Evolutionary conservation across 192 early-diverging fungal genomes (phyloP).

Genomic region (Pilaira anomala): DNA sequence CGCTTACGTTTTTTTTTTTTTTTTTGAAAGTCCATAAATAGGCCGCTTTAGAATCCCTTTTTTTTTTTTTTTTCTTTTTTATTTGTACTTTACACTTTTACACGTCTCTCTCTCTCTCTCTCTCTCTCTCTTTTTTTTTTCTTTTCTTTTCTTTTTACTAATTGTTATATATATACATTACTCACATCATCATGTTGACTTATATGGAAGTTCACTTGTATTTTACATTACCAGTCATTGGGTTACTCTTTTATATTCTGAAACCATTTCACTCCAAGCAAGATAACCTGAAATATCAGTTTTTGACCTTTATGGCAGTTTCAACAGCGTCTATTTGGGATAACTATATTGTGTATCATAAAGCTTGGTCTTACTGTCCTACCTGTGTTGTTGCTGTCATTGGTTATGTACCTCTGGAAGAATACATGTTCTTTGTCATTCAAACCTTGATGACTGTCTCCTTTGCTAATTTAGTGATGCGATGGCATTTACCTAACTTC

Average conservation of each 20-base stretch:
- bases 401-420: conserved; percentile 58
- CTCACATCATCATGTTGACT: conserved; percentile 37
- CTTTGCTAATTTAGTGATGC: conserved; percentile 36
- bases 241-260: conserved; percentile 19
- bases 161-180: background rate
- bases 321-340: conserved; percentile 54
- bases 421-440: conserved; percentile 57
- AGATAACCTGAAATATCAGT: conserved; percentile 33
- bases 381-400: conserved; percentile 47
- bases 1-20: too few species aligned
- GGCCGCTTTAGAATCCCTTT: too few species aligned
- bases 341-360: conserved; percentile 52
- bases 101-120: too few species aligned
- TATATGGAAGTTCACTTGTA: conserved; percentile 51
- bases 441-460: conserved; percentile 46
- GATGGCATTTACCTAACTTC: conserved; percentile 32
- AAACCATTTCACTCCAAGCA: conserved; percentile 34
- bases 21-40: too few species aligned
- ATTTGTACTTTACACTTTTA: too few species aligned
- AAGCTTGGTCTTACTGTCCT: conserved; percentile 50
- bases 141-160: conserved; percentile 1
- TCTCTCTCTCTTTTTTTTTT: background rate
- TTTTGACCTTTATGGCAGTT: conserved; percentile 38
- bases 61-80: too few species aligned
- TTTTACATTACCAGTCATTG: conserved; percentile 47